Evolutionary conservation across 495 filamentous ascomycete species (phyloP).

Genomic region (Daldinia grandis): DNA sequence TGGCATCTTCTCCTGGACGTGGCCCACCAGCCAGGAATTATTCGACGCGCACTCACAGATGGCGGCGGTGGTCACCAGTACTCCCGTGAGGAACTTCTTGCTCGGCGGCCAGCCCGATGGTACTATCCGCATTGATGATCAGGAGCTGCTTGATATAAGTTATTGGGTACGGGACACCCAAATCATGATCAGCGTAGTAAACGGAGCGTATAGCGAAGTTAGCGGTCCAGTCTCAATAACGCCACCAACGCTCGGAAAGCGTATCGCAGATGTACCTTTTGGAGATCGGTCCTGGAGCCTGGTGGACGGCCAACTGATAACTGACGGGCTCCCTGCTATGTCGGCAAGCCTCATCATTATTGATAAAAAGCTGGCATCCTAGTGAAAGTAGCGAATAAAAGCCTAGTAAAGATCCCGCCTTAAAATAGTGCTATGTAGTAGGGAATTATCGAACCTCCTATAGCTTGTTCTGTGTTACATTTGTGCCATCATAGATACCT

Average conservation of each 20-base stretch:
- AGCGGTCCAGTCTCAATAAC: slow-evolving; percentile 34
- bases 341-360: slow-evolving; percentile 41
- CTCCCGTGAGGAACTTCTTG: slow-evolving; percentile 53
- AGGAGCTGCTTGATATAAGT: slow-evolving; percentile 52
- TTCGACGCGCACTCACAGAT: slow-evolving; percentile 56
- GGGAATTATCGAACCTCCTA: too few species aligned
- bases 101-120: slow-evolving; percentile 48
- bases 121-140: slow-evolving; percentile 18
- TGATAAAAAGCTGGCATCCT: not conserved
- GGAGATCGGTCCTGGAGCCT: slow-evolving; percentile 37
- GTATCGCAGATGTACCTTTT: slow-evolving; percentile 30
- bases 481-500: not conserved
- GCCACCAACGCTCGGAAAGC: slow-evolving; percentile 21
- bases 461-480: not conserved
- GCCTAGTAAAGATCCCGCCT: not conserved
- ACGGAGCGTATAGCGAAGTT: slow-evolving; percentile 49
- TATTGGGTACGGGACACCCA: slow-evolving; percentile 50
- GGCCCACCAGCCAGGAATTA: slow-evolving; percentile 55
- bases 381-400: not conserved
- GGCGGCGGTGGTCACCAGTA: slow-evolving; percentile 52
- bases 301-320: slow-evolving; percentile 15
- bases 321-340: slow-evolving; percentile 35
- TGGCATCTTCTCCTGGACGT: slow-evolving; percentile 63
- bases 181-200: slow-evolving; percentile 58
- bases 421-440: not conserved